Conservation (phyloP, 345 rosid genomes). For the Luvunga scandens region DNA sequence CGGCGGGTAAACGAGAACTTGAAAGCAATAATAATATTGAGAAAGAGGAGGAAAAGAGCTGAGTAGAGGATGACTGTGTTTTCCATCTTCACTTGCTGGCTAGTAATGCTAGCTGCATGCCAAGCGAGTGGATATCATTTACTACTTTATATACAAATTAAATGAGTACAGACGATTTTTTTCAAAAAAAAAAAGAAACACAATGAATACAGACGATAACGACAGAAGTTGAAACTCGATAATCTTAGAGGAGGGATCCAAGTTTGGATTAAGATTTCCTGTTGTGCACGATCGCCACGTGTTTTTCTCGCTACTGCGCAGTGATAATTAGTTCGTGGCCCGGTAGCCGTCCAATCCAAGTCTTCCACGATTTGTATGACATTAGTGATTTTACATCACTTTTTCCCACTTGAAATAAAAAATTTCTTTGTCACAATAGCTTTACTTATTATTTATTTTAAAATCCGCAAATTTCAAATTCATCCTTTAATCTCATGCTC, state of each 20-base stretch:
- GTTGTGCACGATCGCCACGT: background rate
- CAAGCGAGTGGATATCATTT: background rate
- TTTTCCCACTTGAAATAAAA: too few species aligned
- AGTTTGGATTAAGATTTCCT: background rate
- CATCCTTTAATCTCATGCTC: too few species aligned
- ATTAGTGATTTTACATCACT: too few species aligned
- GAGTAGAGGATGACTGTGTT: background rate
- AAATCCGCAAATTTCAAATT: too few species aligned
- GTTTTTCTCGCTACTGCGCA: background rate
- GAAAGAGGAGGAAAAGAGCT: background rate
- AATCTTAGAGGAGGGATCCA: too few species aligned
- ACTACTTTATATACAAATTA: background rate
- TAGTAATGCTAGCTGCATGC: background rate
- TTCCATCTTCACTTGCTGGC: background rate
- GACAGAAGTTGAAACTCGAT: background rate
- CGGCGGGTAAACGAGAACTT: background rate
- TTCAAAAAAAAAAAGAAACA: too few species aligned
- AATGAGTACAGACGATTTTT: background rate
- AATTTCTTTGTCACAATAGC: too few species aligned
- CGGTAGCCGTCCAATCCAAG: too few species aligned
- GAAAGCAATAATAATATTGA: conserved; percentile 14
- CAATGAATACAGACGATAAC: background rate
- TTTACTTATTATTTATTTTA: too few species aligned
- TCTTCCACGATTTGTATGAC: too few species aligned
- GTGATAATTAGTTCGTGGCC: too few species aligned